Evolutionary conservation across 257 asterid species (phyloP).

Genomic region (Plantago major): DNA sequence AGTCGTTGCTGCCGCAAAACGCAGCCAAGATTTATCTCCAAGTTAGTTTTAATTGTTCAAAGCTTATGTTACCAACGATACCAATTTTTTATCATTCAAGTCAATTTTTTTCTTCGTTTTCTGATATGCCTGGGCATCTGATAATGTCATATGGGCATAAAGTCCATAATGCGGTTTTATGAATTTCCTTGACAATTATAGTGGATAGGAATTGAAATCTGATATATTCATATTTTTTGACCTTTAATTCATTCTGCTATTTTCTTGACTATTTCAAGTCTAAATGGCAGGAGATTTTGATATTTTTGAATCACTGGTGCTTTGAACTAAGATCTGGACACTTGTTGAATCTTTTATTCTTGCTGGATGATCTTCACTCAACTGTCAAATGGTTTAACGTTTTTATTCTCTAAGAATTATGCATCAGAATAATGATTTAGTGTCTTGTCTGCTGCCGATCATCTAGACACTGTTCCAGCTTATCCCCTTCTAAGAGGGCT

Average conservation of each 20-base stretch:
- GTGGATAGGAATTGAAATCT: not conserved
- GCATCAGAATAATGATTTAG: too few species aligned
- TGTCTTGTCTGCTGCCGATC: too few species aligned
- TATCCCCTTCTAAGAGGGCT: too few species aligned
- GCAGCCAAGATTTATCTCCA: slow-evolving; percentile 66
- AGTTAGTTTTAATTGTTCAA: slow-evolving; percentile 23
- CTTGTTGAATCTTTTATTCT: too few species aligned
- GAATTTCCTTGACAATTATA: not conserved
- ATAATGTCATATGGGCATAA: not conserved
- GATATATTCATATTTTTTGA: not conserved
- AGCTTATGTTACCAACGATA: not conserved
- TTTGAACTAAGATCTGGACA: too few species aligned
- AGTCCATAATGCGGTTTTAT: not conserved
- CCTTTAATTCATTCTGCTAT: not conserved
- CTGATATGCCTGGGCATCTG: not conserved
- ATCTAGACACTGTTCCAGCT: too few species aligned
- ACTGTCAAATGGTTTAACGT: too few species aligned
- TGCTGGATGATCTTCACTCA: too few species aligned
- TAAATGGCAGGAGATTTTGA: not conserved
- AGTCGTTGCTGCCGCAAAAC: slow-evolving; percentile 94
- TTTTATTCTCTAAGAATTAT: too few species aligned
- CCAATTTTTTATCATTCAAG: not conserved
- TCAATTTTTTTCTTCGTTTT: not conserved
- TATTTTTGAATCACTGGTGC: too few species aligned
- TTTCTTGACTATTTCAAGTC: not conserved